phyloP scores from a whole-genome alignment of 2,329 filamentous ascomycete genomes.

The Didymella exigua region DNA sequence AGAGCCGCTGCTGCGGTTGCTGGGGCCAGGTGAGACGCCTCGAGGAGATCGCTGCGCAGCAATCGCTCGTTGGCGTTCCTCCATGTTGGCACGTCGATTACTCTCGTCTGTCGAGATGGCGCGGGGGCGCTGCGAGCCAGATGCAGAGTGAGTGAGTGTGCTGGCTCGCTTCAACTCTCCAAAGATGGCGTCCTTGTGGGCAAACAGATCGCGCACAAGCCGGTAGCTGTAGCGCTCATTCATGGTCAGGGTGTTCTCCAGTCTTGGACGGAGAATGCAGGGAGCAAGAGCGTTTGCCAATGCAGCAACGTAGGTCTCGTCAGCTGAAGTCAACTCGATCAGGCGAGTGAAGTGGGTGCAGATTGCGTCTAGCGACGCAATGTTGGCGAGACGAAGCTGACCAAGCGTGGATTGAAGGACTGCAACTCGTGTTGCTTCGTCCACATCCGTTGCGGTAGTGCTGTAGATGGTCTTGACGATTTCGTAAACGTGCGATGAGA shows the following conservation, averaged over 20 bases:
- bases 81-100: constrained; percentile 90
- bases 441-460: constrained; percentile 68
- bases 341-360: constrained; percentile 98
- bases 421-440: constrained; percentile 79
- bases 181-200: constrained; percentile 94
- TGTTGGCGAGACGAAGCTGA: constrained; percentile 93
- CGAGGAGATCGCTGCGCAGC: constrained; percentile 67
- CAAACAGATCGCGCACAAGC: constrained; percentile 87
- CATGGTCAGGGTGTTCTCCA: constrained; percentile 88
- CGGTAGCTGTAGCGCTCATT: constrained; percentile 93
- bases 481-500: constrained; percentile 97
- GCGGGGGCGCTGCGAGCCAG: constrained; percentile 70
- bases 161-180: constrained; percentile 92
- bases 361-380: constrained; percentile 96
- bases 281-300: constrained; percentile 79
- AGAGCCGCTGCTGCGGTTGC: constrained; percentile 51
- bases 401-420: constrained; percentile 95
- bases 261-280: constrained; percentile 84
- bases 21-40: constrained; percentile 73
- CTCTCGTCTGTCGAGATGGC: constrained; percentile 95
- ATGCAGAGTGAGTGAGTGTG: constrained; percentile 65
- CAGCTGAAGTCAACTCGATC: constrained; percentile 94
- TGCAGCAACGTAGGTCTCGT: constrained; percentile 79
- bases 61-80: constrained; percentile 85
- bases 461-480: constrained; percentile 98